phyloP scores from a whole-genome alignment of 1,139 yeast species.

The Zhuliangozyma parablackwelliae region DNA sequence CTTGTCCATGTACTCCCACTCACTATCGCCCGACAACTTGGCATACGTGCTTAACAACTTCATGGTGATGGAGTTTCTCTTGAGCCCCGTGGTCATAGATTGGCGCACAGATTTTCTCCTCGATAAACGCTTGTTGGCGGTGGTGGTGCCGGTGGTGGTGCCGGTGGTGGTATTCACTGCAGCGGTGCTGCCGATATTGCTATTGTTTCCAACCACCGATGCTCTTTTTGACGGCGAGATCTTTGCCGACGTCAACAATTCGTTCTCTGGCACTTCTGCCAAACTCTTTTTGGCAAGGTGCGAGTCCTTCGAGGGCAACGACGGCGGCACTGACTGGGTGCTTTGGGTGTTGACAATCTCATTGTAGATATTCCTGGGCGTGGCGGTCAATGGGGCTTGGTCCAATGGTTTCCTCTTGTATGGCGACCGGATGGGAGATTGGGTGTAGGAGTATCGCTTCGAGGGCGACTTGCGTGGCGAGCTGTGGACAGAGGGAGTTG shows the following conservation, averaged over 20 bases:
- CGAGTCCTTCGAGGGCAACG: conserved; percentile 39
- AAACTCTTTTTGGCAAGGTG: conserved; percentile 4
- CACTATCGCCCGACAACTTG: conserved; percentile 60
- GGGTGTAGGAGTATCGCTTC: conserved; percentile 16
- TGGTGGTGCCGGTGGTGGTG: conserved; percentile 11
- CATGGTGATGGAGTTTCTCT: conserved; percentile 68
- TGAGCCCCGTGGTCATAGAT: conserved; percentile 44
- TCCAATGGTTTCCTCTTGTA: conserved; percentile 5
- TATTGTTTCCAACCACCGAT: conserved; percentile 19
- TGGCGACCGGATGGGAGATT: conserved; percentile 22
- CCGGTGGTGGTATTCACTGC: conserved; percentile 9
- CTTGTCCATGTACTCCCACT: conserved; percentile 68
- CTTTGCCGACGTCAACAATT: conserved; percentile 29
- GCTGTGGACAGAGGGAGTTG: conserved; percentile 22
- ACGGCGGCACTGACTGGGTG: conserved; percentile 30
- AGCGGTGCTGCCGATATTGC: conserved; percentile 14
- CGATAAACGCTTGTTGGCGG: conserved; percentile 31
- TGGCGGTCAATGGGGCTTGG: conserved; percentile 22
- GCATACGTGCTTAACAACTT: conserved; percentile 69
- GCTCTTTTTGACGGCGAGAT: conserved; percentile 26
- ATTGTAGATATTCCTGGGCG: conserved; percentile 45
- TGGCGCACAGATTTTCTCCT: conserved; percentile 38
- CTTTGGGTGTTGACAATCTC: conserved; percentile 43
- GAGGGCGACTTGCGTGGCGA: conserved; percentile 16
- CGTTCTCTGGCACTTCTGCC: conserved; percentile 12